A percentile compares a stretch with the other conserved stretches of the same genome.
phyloP scores from a whole-genome alignment of 352 stramenopile genomes.

The Paralagenidium karlingii region DNA sequence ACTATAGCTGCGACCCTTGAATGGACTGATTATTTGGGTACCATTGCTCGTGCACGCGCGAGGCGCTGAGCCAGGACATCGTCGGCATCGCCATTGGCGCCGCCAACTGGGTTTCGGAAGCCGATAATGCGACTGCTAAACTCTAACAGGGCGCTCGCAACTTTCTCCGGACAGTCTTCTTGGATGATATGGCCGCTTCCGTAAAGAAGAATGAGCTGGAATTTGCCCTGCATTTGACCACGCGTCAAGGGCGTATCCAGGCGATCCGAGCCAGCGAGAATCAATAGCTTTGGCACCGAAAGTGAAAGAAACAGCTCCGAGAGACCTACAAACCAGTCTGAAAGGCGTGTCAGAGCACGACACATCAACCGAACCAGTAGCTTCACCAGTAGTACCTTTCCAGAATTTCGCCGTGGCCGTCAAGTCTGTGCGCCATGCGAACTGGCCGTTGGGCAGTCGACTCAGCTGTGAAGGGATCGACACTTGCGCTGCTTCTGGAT shows the following conservation, averaged over 20 bases:
- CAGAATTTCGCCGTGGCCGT: slow-evolving; percentile 62
- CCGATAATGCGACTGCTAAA: slow-evolving; percentile 44
- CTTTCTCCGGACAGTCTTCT: slow-evolving; percentile 71
- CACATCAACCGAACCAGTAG: slow-evolving; percentile 1
- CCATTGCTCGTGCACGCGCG: slow-evolving; percentile 42
- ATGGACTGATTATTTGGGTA: no score
- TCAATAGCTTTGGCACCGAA: slow-evolving; percentile 66
- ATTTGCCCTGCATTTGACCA: slow-evolving; percentile 87
- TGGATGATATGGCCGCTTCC: slow-evolving; percentile 82
- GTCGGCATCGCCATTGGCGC: slow-evolving; percentile 9
- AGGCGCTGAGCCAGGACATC: slow-evolving; percentile 31
- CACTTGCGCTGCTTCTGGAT: slow-evolving; percentile 52
- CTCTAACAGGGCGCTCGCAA: slow-evolving; percentile 47
- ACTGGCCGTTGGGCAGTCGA: slow-evolving; percentile 23
- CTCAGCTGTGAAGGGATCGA: slow-evolving; percentile 75
- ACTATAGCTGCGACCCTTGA: no score
- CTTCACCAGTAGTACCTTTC: no score
- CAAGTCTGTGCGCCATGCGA: slow-evolving; percentile 70
- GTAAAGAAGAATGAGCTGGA: slow-evolving; percentile 78
- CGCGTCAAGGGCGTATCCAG: slow-evolving; percentile 81
- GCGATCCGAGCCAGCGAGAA: slow-evolving; percentile 71
- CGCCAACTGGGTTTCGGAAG: slow-evolving; percentile 6
- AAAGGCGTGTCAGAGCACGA: slow-evolving; percentile 2
- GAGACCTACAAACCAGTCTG: slow-evolving; percentile 76
- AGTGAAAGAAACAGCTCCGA: slow-evolving; percentile 77